A percentile compares a stretch with the other conserved stretches of the same genome.
These are phyloP conservation scores for Podila epicladia DNA, from an alignment of 192 early-diverging fungal species.

Conservation along the genomic window DNA sequence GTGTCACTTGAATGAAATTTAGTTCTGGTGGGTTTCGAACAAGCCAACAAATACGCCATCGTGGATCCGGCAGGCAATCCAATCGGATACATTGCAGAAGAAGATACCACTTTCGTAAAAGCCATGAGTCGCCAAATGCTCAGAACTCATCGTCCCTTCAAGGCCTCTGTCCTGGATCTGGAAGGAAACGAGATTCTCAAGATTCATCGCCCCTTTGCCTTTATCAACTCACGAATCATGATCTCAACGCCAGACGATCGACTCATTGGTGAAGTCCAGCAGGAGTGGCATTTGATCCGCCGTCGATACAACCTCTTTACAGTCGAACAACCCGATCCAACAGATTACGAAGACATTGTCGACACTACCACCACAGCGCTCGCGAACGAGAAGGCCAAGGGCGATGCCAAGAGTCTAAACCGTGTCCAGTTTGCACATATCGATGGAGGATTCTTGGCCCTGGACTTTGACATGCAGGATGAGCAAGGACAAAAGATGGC, in stretches of 20 bases:
- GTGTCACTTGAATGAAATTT: neutral
- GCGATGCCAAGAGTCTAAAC: conserved; percentile 19
- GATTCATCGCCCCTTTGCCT: conserved; percentile 75
- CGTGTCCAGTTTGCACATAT: conserved; percentile 73
- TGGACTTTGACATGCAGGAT: conserved; percentile 81
- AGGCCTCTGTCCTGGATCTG: conserved; percentile 75
- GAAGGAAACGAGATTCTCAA: conserved; percentile 78
- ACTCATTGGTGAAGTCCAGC: conserved; percentile 84
- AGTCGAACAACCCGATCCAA: conserved; percentile 56
- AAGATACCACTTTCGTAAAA: conserved; percentile 67
- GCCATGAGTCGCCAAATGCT: conserved; percentile 77
- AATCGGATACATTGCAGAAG: conserved; percentile 88
- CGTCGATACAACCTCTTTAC: conserved; percentile 88
- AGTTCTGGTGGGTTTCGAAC: conserved; percentile 74
- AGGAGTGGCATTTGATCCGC: conserved; percentile 85
- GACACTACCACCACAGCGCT: conserved; percentile 22
- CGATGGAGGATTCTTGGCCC: conserved; percentile 76
- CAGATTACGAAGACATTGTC: neutral
- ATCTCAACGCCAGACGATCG: conserved; percentile 68
- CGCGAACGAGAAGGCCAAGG: conserved; percentile 12
- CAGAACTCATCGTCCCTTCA: conserved; percentile 78
- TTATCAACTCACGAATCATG: conserved; percentile 81
- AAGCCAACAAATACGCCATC: conserved; percentile 89
- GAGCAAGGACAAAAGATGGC: conserved; percentile 62
- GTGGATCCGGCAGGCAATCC: conserved; percentile 68